Conservation (phyloP, 2,329 filamentous ascomycete species). For the Elsinoe perseae region DNA sequence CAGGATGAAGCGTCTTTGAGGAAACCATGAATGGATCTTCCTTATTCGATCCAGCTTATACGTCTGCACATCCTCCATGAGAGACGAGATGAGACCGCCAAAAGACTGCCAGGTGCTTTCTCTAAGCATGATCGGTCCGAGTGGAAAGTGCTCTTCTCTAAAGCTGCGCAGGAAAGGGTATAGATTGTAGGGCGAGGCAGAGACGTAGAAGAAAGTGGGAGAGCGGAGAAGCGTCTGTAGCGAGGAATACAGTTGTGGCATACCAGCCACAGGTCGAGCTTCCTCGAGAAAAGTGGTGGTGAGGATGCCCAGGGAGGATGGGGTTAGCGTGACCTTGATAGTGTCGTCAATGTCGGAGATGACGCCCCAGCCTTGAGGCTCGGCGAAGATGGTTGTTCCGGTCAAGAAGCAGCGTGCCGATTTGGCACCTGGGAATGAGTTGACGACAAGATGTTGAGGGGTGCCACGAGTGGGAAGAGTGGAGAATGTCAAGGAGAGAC, state of each 20-base stretch:
- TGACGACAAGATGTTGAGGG: conserved; percentile 35
- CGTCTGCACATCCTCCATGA: conserved; percentile 72
- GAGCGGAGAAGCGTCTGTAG: conserved; percentile 49
- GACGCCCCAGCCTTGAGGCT: conserved; percentile 71
- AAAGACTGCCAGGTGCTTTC: conserved; percentile 83
- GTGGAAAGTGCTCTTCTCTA: conserved; percentile 60
- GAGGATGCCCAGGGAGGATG: conserved; percentile 71
- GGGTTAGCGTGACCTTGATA: conserved; percentile 83
- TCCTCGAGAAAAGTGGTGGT: conserved; percentile 74
- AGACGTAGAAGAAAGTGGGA: conserved; percentile 86
- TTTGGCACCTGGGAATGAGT: conserved; percentile 20
- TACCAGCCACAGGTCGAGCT: conserved; percentile 63
- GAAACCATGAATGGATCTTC: conserved; percentile 72
- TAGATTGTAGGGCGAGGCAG: conserved; percentile 87
- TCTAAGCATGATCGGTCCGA: conserved; percentile 73
- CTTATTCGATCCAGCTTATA: conserved; percentile 79
- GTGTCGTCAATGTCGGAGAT: conserved; percentile 93
- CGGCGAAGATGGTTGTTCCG: conserved; percentile 58
- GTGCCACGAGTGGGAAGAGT: conserved; percentile 25
- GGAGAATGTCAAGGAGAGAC: conserved; percentile 27
- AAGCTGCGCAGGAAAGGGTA: conserved; percentile 80
- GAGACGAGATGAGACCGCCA: conserved; percentile 65
- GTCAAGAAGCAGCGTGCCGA: conserved; percentile 6
- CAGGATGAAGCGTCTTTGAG: conserved; percentile 68
- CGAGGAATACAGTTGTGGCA: conserved; percentile 73